These are phyloP conservation scores for Chytridium lagenaria DNA, from an alignment of 371 early-diverging fungal genomes.

Conservation along the genomic window DNA sequence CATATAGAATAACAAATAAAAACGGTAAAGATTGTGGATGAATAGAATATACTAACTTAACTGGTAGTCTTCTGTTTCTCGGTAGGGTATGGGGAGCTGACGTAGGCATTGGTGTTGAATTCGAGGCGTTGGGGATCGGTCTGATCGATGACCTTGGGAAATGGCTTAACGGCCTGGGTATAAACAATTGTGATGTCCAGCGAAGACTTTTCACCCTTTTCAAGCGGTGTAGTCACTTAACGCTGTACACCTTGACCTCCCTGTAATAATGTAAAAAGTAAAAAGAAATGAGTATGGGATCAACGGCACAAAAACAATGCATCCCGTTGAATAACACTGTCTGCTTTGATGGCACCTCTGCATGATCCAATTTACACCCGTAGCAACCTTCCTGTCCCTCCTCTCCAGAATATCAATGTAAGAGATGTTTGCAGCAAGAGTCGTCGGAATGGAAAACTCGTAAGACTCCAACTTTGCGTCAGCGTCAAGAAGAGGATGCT, in stretches of 20 bases:
- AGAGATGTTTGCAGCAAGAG: slow-evolving; percentile 10
- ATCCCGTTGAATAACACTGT: background rate
- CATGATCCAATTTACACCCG: background rate
- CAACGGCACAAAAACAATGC: slow-evolving; percentile 4
- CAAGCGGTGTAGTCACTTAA: slow-evolving; percentile 64
- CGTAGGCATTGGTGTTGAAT: slow-evolving; percentile 68
- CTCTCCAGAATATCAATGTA: slow-evolving; percentile 11
- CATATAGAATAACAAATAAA: background rate
- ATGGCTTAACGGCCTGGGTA: slow-evolving; percentile 65
- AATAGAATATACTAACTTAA: slow-evolving; percentile 64
- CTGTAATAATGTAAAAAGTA: slow-evolving; percentile 40
- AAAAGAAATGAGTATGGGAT: no score
- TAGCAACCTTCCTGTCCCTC: slow-evolving; percentile 18
- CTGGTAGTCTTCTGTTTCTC: slow-evolving; percentile 79
- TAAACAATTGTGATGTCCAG: slow-evolving; percentile 71
- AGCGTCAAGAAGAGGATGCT: slow-evolving; percentile 57
- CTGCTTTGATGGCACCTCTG: background rate
- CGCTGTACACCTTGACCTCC: slow-evolving; percentile 64
- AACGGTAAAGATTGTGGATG: no score
- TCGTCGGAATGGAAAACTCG: slow-evolving; percentile 15
- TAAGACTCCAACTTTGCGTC: slow-evolving; percentile 17
- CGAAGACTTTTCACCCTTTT: slow-evolving; percentile 68
- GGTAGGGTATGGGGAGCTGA: slow-evolving; percentile 70
- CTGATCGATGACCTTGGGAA: slow-evolving; percentile 76
- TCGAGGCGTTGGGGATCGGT: slow-evolving; percentile 69